Evolutionary conservation across 169 alveolate genomes (phyloP).

Genomic region (Plasmodium gallinaceum): DNA sequence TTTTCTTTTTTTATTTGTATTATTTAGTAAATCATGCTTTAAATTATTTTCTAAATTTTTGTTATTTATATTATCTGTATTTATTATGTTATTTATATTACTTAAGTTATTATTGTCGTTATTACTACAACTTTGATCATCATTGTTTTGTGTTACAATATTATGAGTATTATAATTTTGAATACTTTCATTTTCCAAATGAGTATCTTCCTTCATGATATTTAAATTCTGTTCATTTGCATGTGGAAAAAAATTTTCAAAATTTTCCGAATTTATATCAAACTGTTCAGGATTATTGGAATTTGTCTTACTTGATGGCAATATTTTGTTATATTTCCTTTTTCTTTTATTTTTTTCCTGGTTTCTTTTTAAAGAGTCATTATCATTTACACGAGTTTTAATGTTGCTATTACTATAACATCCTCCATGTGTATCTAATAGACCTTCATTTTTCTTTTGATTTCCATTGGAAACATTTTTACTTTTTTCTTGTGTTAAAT

Average conservation of each 20-base stretch:
- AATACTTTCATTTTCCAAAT: not conserved
- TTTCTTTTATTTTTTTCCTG: conserved; percentile 60
- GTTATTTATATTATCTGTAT: not conserved
- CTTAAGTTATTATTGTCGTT: not conserved
- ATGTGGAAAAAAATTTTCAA: not conserved
- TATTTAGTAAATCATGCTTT: not conserved
- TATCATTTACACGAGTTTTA: not conserved
- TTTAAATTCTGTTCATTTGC: not conserved
- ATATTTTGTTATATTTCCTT: conserved; percentile 55
- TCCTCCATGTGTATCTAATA: no score
- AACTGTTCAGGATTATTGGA: not conserved
- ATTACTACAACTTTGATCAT: not conserved
- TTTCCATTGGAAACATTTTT: not conserved
- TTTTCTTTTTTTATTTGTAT: conserved; percentile 9
- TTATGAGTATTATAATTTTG: not conserved
- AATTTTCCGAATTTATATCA: not conserved
- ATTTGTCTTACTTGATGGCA: conserved; percentile 1
- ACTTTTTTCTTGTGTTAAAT: conserved; percentile 15
- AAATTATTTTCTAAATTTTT: not conserved
- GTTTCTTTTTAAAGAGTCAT: conserved; percentile 1
- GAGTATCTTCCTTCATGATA: not conserved
- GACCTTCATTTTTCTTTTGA: not conserved
- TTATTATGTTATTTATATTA: not conserved
- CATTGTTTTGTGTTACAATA: not conserved
- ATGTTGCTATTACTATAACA: not conserved